These are phyloP conservation scores for Plantago ovata DNA, from an alignment of 257 asterid species.

Conservation along the genomic window DNA sequence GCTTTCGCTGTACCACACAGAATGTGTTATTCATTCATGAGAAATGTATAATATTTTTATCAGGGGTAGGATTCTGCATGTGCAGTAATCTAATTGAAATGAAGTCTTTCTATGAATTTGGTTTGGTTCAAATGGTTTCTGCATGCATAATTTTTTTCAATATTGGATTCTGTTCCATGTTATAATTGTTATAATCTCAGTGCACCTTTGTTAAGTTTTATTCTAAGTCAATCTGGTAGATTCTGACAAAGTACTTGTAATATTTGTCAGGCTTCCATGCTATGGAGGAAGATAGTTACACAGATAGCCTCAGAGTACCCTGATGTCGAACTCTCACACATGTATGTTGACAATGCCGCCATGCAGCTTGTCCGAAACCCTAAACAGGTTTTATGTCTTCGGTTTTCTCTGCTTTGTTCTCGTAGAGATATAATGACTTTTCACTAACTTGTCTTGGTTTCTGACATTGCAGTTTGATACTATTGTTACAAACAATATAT, in stretches of 20 bases:
- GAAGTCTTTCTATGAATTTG: too few relatives aligned
- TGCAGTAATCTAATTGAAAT: too few relatives aligned
- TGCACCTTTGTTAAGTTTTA: too few relatives aligned
- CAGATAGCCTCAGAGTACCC: conserved; percentile 76
- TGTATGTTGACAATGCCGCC: conserved; percentile 99
- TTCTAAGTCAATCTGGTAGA: too few relatives aligned
- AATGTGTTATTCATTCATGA: too few relatives aligned
- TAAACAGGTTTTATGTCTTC: conserved; percentile 56
- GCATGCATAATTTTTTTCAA: too few relatives aligned
- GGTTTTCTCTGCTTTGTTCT: conserved; percentile 11
- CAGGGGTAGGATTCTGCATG: too few relatives aligned
- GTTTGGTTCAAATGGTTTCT: too few relatives aligned
- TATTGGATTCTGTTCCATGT: too few relatives aligned
- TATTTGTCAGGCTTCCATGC: conserved; percentile 79
- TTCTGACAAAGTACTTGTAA: background rate
- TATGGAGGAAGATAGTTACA: conserved; percentile 81
- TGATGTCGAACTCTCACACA: conserved; percentile 93
- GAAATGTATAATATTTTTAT: too few relatives aligned
- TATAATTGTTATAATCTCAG: too few relatives aligned
- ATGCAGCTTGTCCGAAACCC: conserved; percentile 99
- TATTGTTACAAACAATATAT: conserved; percentile 89
- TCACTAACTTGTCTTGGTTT: conserved; percentile 12
- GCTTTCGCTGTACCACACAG: too few relatives aligned
- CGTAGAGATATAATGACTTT: background rate
- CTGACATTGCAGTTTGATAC: conserved; percentile 83